Base-by-base conservation (phyloP, 2,329 filamentous ascomycete genomes). In the Allantophomopsis cytisporea region DNA sequence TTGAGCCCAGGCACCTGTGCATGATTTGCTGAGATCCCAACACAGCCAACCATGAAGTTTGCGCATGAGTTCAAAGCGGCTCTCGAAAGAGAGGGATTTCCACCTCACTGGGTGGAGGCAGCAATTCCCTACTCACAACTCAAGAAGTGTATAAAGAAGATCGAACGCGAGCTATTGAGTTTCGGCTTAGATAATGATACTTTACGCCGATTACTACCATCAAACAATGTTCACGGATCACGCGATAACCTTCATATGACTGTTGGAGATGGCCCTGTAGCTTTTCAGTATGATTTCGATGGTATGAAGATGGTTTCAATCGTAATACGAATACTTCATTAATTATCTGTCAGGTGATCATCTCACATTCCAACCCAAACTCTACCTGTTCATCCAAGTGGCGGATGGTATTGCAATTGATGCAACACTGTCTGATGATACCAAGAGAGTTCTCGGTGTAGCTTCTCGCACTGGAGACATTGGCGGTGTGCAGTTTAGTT, bases 101-200 rank as follows among this genome's bases (percentile, higher is more conserved):
- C 86, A 7, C 62, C 72, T 37, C 76, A 80, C 54, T 78, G 73
- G 73, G 63, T 85, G 39, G 69, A 80, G 35, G 78, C 76, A 20
- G 85, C 86, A 37, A 83, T 94, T 45, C 84, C 83, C 2, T 94
- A 94, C 57, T 73, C 80, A 35, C 75, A 86, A 58, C 71, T 94
- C 41, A 94, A 94, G 61, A 94, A 93, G 63, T 84, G 83, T 60
- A 80, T 94, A 54, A 89, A 88, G 55, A 80, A 79, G 54, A 79
- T 93, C 37, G 74, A 80, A 47, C 62, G 65, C 38, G 84, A 94
- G 62, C 68, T 94, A 39, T 62, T 68, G 32, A 68, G 70, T 28
- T 62, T 89, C 12, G 85, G 85, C 7, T 72, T 93, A 21, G 80
- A 84, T 46, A 72, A 73, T 4, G 69, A 79, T 8, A 86, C 80